Evolutionary conservation across 2,329 filamentous ascomycete species (phyloP), one percentile per base, ranked within the genome.

Genomic region (Chrysoporthe puriensis): DNA sequence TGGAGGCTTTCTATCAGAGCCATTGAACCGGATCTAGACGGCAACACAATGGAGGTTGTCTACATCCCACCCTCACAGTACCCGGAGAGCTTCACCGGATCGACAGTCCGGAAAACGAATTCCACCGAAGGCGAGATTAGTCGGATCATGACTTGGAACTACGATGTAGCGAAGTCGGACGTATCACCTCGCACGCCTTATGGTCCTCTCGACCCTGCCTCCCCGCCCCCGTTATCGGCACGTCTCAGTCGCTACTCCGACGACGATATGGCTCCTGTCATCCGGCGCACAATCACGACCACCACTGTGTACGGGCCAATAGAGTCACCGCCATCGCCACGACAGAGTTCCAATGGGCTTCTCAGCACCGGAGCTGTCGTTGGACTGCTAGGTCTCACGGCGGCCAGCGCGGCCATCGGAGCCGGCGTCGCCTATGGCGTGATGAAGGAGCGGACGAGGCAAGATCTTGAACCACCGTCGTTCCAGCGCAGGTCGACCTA

Each of bases 31-130:
- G 93, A 97, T 78, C 85, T 92, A 65, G 93, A 97, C 80, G 92
- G 92, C 62, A 96, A 97, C 80, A 91, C 86, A 73, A 89, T 97
- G 76, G 92, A 96, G 75, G 91, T 92, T 42, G 87, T 94, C 62
- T 91, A 88, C 76, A 82, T 83, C 9, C 76, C 77, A 14, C 75
- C 77, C 50, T 72, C 73, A 52, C 63, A 66, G 52, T 79, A 81
- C 62, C 73, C 77, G 36, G 71, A 78, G 6, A 72, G 75, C 64
- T 77, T 80, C 70, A 71, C 67, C 44, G 77, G 78, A 32, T 76
- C 78, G 16, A 76, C 76, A 3, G 70, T 78, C 32, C 76, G 77
- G 52, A 74, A 71, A 40, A 78, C 77, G 3, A 77, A 77, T 46
- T 79, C 79, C 4, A 78, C 77, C 18, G 72, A 75, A n/a, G 73